Evolutionary conservation across 495 filamentous ascomycete species (phyloP), one percentile per base, ranked within the genome.

Genomic region (Penicillium chermesinum): DNA sequence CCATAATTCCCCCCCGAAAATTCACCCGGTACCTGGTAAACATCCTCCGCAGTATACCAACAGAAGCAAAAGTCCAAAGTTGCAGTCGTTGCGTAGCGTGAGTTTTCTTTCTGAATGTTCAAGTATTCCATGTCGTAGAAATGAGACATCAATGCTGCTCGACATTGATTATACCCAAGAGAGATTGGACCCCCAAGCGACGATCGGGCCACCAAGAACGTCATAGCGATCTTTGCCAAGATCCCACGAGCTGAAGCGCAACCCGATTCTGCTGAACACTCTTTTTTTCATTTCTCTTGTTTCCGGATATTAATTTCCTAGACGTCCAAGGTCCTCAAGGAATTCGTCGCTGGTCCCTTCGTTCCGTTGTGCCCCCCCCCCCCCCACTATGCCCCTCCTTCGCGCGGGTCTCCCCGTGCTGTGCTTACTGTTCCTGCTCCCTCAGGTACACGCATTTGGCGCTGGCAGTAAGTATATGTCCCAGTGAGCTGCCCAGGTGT

Each of bases 391-490:
- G 52, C 27, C 18, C 40, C 14, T 63, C 48, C 44, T 65, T 16
- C 57, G 53, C 21, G 50, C 56, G 58, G 62, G 67, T 57, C 56
- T 59, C 37, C 61, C 64, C 57, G 53, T 61, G 44, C 54, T 69
- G 38, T 65, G 87, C 16, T 62, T 91, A 12, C 72, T 95, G 16
- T 73, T 86, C 13, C 53, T 69, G 38, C 54, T 72, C 71, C 79
- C 65, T 6, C 64, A 67, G 41, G 70, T 63, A 18, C 63, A 73
- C 27, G 93, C 91, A 7, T 98, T 98, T 61, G 93, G 93, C 41
- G 93, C 93, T 19, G 93, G 93, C 20, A 97, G 74, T 67, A 74
- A 52, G 58, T 60, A 20, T n/a, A n/a, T n/a, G n/a, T n/a, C n/a
- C n/a, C n/a, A n/a, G n/a, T n/a, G n/a, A n/a, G n/a, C n/a, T n/a